Evolutionary conservation across 805 yeast genomes (phyloP).

Genomic region (Pichia cephalocereana): DNA sequence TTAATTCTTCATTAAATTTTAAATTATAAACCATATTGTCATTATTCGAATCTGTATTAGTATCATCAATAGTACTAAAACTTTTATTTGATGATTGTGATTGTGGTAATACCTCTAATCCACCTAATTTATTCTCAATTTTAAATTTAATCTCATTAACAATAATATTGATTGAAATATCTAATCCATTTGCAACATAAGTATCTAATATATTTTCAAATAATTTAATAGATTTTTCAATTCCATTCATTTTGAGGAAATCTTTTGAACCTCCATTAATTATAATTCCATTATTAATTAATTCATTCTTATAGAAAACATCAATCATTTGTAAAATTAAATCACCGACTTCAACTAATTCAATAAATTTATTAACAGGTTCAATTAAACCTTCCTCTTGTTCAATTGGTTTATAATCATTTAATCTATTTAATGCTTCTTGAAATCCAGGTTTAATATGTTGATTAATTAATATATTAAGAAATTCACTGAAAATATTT

Average conservation of each 20-base stretch:
- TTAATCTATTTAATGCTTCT: constrained; percentile 62
- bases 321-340: constrained; percentile 86
- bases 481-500: constrained; percentile 58
- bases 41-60: not conserved
- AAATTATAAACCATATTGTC: constrained; percentile 8
- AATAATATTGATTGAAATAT: constrained; percentile 83
- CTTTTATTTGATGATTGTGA: not conserved
- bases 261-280: constrained; percentile 42
- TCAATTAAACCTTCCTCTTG: constrained; percentile 40
- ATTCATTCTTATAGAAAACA: constrained; percentile 82
- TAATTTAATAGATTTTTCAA: constrained; percentile 49
- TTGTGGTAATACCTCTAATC: not conserved
- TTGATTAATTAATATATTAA: constrained; percentile 53
- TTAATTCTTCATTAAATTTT: constrained; percentile 10
- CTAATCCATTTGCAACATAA: constrained; percentile 86
- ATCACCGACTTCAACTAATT: constrained; percentile 87
- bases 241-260: constrained; percentile 67
- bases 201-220: constrained; percentile 79
- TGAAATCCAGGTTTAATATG: constrained; percentile 83
- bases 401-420: constrained; percentile 58
- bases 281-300: constrained; percentile 47
- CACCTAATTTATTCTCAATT: constrained; percentile 10
- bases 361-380: constrained; percentile 81
- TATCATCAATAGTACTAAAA: not conserved
- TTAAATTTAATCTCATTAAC: constrained; percentile 53